Evolutionary conservation across 768 basidiomycete species (phyloP).

Genomic region (Calocybe cyanea): DNA sequence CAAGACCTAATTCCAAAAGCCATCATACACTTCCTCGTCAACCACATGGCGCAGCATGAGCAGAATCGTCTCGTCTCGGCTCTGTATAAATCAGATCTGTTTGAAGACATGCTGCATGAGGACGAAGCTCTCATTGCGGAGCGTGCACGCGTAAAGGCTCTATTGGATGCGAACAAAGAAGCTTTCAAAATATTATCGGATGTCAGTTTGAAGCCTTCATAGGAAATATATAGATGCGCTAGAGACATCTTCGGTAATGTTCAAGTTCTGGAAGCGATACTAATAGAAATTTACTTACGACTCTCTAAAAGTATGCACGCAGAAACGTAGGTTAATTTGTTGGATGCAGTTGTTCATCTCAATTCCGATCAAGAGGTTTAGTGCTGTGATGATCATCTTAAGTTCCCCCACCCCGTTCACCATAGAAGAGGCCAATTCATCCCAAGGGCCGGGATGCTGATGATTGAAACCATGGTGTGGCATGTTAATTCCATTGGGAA

Average conservation of each 20-base stretch:
- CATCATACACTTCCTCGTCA: slow-evolving; percentile 97
- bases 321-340: too few relatives aligned
- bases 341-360: too few relatives aligned
- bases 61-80: slow-evolving; percentile 95
- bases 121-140: slow-evolving; percentile 95
- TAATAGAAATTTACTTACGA: slow-evolving; percentile 6
- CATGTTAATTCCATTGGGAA: too few relatives aligned
- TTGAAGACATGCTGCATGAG: slow-evolving; percentile 87
- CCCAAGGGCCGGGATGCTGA: too few relatives aligned
- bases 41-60: slow-evolving; percentile 92
- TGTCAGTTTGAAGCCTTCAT: slow-evolving; percentile 68
- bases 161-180: slow-evolving; percentile 94
- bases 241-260: slow-evolving; percentile 16
- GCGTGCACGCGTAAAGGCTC: slow-evolving; percentile 86
- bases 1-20: slow-evolving; percentile 97
- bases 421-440: too few relatives aligned
- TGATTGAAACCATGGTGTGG: too few relatives aligned
- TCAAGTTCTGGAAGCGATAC: slow-evolving; percentile 9
- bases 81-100: slow-evolving; percentile 92
- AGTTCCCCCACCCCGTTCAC: too few relatives aligned
- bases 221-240: slow-evolving; percentile 14
- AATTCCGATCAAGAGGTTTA: too few relatives aligned
- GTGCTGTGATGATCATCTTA: too few relatives aligned
- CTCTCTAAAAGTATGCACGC: neutral
- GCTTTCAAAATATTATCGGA: slow-evolving; percentile 87